A percentile compares a stretch with the other conserved stretches of the same genome.
Evolutionary conservation across 2,329 filamentous ascomycete species (phyloP).

Genomic region (Penicillium sp.): DNA sequence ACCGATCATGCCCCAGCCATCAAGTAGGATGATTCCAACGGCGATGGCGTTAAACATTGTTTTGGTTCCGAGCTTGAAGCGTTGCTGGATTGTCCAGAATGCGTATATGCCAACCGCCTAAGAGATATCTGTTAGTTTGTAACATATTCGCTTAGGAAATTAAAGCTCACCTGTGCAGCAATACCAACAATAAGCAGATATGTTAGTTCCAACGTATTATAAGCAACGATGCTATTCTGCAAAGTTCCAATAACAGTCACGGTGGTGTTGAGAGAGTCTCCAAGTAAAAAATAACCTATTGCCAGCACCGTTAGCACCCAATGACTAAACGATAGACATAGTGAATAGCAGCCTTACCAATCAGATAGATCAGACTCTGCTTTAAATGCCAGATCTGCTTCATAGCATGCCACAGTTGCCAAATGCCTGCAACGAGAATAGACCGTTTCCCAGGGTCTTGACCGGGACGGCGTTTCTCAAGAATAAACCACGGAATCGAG

Average conservation of each 20-base stretch:
- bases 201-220: conserved; percentile 64
- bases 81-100: conserved; percentile 63
- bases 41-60: conserved; percentile 68
- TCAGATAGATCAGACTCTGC: conserved; percentile 65
- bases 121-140: neutral
- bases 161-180: conserved; percentile 54
- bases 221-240: conserved; percentile 65
- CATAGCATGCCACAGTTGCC: conserved; percentile 60
- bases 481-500: conserved; percentile 65
- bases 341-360: conserved; percentile 43
- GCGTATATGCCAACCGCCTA: conserved; percentile 57
- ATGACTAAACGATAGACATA: neutral
- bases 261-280: conserved; percentile 69
- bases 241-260: conserved; percentile 66
- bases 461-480: conserved; percentile 65
- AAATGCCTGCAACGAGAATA: conserved; percentile 59
- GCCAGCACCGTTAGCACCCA: neutral
- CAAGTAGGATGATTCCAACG: conserved; percentile 60
- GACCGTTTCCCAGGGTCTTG: conserved; percentile 51
- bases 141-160: too few species aligned
- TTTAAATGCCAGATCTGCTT: conserved; percentile 63
- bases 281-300: conserved; percentile 63
- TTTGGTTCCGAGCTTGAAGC: conserved; percentile 61
- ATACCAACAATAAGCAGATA: conserved; percentile 68
- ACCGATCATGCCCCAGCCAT: conserved; percentile 60